A percentile compares a stretch with the other conserved stretches of the same genome.
These are phyloP conservation scores for Rutstroemia sp. DNA, from an alignment of 2,329 filamentous ascomycete genomes.

Conservation along the genomic window DNA sequence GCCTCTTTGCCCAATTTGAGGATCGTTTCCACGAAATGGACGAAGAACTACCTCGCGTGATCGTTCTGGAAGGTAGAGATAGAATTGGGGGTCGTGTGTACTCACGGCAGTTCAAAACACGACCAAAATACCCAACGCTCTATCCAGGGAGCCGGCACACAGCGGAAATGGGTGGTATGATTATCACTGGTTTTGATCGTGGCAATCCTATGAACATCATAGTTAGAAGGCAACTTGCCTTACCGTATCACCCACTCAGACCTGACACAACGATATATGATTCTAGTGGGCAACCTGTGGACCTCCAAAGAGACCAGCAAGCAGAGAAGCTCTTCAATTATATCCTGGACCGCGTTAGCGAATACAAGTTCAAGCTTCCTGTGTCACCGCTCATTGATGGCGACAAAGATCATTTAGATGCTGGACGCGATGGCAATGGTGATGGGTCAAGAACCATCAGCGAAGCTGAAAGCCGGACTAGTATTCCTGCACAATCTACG, in stretches of 20 bases:
- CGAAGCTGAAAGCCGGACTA: slow-evolving; percentile 57
- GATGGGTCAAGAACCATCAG: slow-evolving; percentile 66
- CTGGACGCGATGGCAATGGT: slow-evolving; percentile 68
- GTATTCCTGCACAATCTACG: slow-evolving; percentile 50
- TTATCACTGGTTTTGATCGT: slow-evolving; percentile 92
- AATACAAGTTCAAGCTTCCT: slow-evolving; percentile 74
- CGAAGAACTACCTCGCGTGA: slow-evolving; percentile 63
- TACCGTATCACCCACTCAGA: slow-evolving; percentile 77
- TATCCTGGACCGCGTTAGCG: slow-evolving; percentile 82
- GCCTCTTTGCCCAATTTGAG: slow-evolving; percentile 74
- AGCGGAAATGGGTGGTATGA: slow-evolving; percentile 96
- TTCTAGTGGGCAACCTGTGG: slow-evolving; percentile 67
- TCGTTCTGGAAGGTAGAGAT: slow-evolving; percentile 79
- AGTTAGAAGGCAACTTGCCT: slow-evolving; percentile 79
- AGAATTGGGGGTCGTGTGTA: slow-evolving; percentile 90
- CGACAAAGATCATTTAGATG: slow-evolving; percentile 72
- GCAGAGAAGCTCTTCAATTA: slow-evolving; percentile 94
- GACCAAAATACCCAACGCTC: slow-evolving; percentile 48
- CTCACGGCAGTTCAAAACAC: slow-evolving; percentile 59
- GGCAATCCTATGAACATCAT: slow-evolving; percentile 92
- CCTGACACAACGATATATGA: slow-evolving; percentile 87
- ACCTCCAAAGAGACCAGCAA: slow-evolving; percentile 68
- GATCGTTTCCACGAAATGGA: slow-evolving; percentile 56
- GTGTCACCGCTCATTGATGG: slow-evolving; percentile 69
- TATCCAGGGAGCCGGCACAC: slow-evolving; percentile 60